Evolutionary conservation across 2,329 filamentous ascomycete genomes (phyloP).

Genomic region (Sporothrix curviconia): DNA sequence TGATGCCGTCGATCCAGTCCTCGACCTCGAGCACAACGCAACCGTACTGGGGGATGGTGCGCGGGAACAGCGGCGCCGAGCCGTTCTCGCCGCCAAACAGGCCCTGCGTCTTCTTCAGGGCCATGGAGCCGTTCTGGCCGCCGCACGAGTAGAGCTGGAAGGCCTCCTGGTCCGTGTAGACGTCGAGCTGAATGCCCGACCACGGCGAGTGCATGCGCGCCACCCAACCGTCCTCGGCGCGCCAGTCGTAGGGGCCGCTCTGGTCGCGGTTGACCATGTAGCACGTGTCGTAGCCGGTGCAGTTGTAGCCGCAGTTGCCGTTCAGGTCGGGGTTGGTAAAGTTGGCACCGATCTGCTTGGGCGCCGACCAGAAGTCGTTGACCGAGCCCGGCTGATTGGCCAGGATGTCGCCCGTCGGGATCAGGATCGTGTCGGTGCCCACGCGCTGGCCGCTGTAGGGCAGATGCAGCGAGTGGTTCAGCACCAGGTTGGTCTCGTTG

Average conservation of each 20-base stretch:
- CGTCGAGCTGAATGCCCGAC: constrained; percentile 77
- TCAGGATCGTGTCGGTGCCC: constrained; percentile 62
- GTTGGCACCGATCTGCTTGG: constrained; percentile 72
- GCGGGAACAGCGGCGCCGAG: constrained; percentile 39
- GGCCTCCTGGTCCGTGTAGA: constrained; percentile 77
- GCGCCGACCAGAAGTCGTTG: constrained; percentile 75
- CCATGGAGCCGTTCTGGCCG: constrained; percentile 63
- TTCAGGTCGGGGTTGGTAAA: constrained; percentile 52
- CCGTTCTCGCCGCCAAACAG: constrained; percentile 41
- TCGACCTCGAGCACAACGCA: constrained; percentile 88
- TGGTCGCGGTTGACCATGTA: constrained; percentile 59
- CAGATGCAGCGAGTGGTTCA: constrained; percentile 67
- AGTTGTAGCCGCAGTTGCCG: constrained; percentile 73
- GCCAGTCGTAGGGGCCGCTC: constrained; percentile 57
- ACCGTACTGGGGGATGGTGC: constrained; percentile 66
- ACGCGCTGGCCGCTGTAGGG: constrained; percentile 67
- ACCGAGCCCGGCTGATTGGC: constrained; percentile 60
- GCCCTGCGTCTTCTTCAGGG: constrained; percentile 66
- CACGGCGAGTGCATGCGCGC: constrained; percentile 64
- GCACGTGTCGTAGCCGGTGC: constrained; percentile 75
- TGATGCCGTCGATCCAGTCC: constrained; percentile 91
- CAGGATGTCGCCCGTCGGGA: constrained; percentile 71
- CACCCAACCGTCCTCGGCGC: constrained; percentile 45
- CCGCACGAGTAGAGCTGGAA: constrained; percentile 85
- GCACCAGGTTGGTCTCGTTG: constrained; percentile 55